phyloP scores from a whole-genome alignment of 768 basidiomycete species.

The Paxillus ammoniavirescens region DNA sequence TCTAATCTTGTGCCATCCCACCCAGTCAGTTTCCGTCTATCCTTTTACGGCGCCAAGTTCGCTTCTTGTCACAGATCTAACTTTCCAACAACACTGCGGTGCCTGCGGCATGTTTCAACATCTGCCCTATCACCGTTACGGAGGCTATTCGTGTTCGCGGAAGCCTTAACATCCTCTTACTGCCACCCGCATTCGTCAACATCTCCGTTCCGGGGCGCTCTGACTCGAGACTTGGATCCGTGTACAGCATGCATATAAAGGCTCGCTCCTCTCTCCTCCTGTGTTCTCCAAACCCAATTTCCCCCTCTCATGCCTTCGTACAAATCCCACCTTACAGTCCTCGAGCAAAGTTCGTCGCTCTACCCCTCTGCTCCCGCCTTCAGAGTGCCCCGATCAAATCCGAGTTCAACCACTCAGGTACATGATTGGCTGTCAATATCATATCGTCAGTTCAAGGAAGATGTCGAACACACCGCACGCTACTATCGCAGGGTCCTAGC shows the following conservation, averaged over 20 bases:
- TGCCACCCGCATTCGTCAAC: constrained; percentile 25
- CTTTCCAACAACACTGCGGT: constrained; percentile 27
- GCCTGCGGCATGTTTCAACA: constrained; percentile 37
- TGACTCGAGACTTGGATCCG: constrained; percentile 15
- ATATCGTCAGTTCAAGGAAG: constrained; percentile 59
- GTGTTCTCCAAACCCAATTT: constrained; percentile 1
- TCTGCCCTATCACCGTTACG: constrained; percentile 31
- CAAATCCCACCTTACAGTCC: constrained; percentile 59
- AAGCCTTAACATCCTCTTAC: constrained; percentile 28
- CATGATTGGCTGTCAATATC: constrained; percentile 60
- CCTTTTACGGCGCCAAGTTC: constrained; percentile 25
- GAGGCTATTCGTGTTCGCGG: constrained; percentile 31
- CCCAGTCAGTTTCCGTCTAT: constrained; percentile 11
- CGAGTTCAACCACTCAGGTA: constrained; percentile 37
- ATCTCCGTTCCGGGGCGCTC: constrained; percentile 28
- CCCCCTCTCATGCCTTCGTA: constrained; percentile 22
- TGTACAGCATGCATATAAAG: constrained; percentile 34
- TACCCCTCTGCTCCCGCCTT: constrained; percentile 56
- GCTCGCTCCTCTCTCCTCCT: constrained; percentile 2
- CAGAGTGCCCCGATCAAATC: constrained; percentile 51
- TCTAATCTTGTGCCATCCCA: constrained; percentile 22
- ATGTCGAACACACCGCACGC: constrained; percentile 64
- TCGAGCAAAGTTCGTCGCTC: constrained; percentile 52
- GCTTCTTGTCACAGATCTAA: constrained; percentile 29
- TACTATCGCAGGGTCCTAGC: constrained; percentile 58